These are phyloP conservation scores for Fusarium temperatum DNA, from an alignment of 2,329 filamentous ascomycete genomes.

Conservation along the genomic window DNA sequence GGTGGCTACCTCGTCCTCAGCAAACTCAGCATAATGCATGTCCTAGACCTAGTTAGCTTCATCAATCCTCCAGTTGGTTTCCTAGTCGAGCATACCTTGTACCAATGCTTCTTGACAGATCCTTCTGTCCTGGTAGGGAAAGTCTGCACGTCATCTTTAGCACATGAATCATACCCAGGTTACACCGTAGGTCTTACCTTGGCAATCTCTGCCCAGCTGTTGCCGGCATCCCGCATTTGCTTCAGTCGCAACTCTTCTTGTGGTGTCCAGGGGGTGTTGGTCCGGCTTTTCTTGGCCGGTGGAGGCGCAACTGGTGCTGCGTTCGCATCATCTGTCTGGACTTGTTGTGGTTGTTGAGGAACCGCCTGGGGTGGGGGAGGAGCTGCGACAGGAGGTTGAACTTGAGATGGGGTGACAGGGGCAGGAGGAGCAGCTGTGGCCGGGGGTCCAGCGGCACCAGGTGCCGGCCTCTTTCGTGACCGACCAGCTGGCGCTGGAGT, in stretches of 20 bases:
- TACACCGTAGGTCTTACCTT: constrained; percentile 74
- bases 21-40: constrained; percentile 99
- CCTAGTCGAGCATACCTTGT: constrained; percentile 73
- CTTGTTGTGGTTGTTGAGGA: constrained; percentile 42
- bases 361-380: constrained; percentile 45
- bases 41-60: constrained; percentile 64
- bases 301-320: constrained; percentile 53
- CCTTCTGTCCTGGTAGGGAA: constrained; percentile 95
- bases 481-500: constrained; percentile 51
- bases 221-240: constrained; percentile 90
- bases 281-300: constrained; percentile 88
- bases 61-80: neutral
- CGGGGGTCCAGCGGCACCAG: constrained; percentile 51
- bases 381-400: constrained; percentile 44
- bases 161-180: neutral
- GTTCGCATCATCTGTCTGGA: constrained; percentile 45
- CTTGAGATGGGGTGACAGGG: constrained; percentile 46
- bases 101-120: constrained; percentile 99
- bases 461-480: constrained; percentile 54
- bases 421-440: constrained; percentile 47
- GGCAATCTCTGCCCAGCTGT: constrained; percentile 97
- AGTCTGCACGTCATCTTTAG: constrained; percentile 64
- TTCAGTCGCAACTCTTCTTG: constrained; percentile 93
- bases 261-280: constrained; percentile 98
- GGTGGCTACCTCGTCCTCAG: constrained; percentile 86